Base-by-base conservation (phyloP, 441 rosid genomes). In the Melastoma candidum region DNA sequence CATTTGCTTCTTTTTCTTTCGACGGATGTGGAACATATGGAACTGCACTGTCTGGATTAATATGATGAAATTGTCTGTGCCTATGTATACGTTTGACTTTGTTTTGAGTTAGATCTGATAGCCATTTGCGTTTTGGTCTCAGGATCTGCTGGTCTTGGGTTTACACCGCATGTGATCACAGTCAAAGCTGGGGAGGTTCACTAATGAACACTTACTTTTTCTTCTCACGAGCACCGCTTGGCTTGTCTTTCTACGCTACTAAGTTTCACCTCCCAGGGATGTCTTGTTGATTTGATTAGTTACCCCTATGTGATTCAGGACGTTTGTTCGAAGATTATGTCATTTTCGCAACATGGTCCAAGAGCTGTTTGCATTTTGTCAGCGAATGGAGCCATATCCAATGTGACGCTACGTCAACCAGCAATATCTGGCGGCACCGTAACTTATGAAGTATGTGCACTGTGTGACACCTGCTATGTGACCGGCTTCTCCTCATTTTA, bases 141-240 rank as follows among this genome's bases (percentile, higher is more conserved):
- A 65, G 69, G 69, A 47, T 54, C 69, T 9, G 17, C 49, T 46
- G 69, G 63, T 32, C 24, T 53, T 46, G 64, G 64, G 48, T 65
- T 65, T 49, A 54, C 59, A 12, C 69, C 69, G 22, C 63, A 65
- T 44, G 41, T 65, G 49, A 65, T 65, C 60, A 59, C 59, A 11
- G 69, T 65, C n/a, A 65, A 59, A 48, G 64, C 69, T n/a, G 69
- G 69, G 59, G 69, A 65, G 69, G 69, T 65, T 65, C 48, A 29
- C 50, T 62, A 45, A 48, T 41, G 49, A 48, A 48, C 22, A 56
- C 32, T 2, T 1, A 0, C 2, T 2, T 10, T 17, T 47, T 51
- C 26, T 47, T 50, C 26, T 51, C 46, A 6, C 7, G 5, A 32
- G 41, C 41, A 32, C 8, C 48, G 27, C 29, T 8, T 48, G 53